Evolutionary conservation across 192 early-diverging fungal genomes (phyloP).

Genomic region (Glomus cerebriforme): DNA sequence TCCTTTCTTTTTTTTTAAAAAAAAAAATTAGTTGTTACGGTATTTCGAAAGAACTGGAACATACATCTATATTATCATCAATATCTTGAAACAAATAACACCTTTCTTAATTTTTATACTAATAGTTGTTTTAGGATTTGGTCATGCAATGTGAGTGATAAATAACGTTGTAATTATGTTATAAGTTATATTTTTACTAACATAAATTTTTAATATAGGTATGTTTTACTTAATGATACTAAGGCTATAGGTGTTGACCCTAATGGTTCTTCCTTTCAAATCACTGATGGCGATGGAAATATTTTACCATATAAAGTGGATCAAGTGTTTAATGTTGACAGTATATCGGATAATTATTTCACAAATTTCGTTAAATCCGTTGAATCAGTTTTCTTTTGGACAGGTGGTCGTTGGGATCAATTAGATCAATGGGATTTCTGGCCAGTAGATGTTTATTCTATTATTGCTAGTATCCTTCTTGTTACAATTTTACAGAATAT

Average conservation of each 20-base stretch:
- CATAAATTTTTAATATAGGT: neutral
- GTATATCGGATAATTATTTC: neutral
- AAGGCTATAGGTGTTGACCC: neutral
- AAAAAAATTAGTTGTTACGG: neutral
- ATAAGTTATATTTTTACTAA: neutral
- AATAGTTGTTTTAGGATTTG: neutral
- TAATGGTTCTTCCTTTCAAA: neutral
- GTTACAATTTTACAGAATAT: constrained; percentile 17
- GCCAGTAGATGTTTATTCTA: constrained; percentile 12
- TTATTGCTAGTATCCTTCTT: neutral
- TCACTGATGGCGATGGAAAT: neutral
- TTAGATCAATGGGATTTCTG: constrained; percentile 8
- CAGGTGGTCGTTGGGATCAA: constrained; percentile 27
- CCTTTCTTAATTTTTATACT: constrained; percentile 4
- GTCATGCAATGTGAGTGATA: constrained; percentile 7
- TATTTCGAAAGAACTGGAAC: neutral
- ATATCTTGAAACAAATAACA: neutral
- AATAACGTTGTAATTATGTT: neutral
- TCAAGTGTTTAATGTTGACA: too few species aligned
- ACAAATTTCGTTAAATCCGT: neutral
- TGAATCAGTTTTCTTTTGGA: constrained; percentile 23
- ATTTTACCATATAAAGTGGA: too few species aligned
- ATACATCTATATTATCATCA: neutral
- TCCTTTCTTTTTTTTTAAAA: too few species aligned
- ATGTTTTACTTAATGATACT: neutral